Conservation (phyloP, 2,329 filamentous ascomycete species). For the Aspergillus fumigatus region DNA sequence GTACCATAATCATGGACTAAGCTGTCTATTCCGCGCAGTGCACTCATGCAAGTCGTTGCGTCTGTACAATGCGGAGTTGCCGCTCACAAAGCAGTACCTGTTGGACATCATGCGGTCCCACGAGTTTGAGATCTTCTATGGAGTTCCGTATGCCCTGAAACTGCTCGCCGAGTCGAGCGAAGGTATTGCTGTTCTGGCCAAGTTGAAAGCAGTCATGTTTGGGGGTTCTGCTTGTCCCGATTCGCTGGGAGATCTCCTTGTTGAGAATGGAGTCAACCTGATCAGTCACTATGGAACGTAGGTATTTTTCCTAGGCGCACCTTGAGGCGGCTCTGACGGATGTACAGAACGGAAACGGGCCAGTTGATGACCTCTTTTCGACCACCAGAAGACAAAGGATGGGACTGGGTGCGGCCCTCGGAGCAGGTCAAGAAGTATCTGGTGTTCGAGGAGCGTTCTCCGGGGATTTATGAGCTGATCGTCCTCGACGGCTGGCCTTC, state of each 20-base stretch:
- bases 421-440: slow-evolving; percentile 41
- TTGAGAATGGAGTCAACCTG: slow-evolving; percentile 51
- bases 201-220: slow-evolving; percentile 52
- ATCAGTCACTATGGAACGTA: slow-evolving; percentile 55
- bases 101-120: slow-evolving; percentile 41
- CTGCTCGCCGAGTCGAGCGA: slow-evolving; percentile 55
- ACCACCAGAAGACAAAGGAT: slow-evolving; percentile 50
- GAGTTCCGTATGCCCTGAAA: slow-evolving; percentile 62
- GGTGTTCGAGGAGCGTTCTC: slow-evolving; percentile 32
- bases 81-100: slow-evolving; percentile 50
- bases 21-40: slow-evolving; percentile 51
- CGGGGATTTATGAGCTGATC: slow-evolving; percentile 35
- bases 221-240: slow-evolving; percentile 58
- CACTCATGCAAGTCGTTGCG: slow-evolving; percentile 48
- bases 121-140: slow-evolving; percentile 53
- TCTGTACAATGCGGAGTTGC: slow-evolving; percentile 53
- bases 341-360: slow-evolving; percentile 54
- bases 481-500: slow-evolving; percentile 36
- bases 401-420: slow-evolving; percentile 55
- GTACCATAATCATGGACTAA: slow-evolving; percentile 58
- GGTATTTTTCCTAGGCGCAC: slow-evolving; percentile 18
- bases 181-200: slow-evolving; percentile 47
- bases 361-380: slow-evolving; percentile 59
- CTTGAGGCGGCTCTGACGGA: slow-evolving; percentile 1
- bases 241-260: slow-evolving; percentile 52